Percentiles rank a stretch among this genome's conserved stretches.
Conservation (phyloP, 768 basidiomycete genomes). For the Pulveroboletus frians region DNA sequence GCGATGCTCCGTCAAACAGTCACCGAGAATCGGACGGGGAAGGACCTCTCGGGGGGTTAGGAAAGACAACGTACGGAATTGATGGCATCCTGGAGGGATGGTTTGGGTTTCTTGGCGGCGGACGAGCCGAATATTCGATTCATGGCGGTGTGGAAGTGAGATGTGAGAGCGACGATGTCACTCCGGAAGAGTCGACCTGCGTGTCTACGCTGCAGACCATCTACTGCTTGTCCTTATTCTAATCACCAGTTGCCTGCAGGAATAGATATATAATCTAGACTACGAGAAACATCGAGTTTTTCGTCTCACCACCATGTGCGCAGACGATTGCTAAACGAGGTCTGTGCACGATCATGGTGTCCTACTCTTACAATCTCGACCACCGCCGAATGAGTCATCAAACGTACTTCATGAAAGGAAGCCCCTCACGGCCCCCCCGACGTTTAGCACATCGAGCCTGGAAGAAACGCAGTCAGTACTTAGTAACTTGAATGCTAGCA, state of each 20-base stretch:
- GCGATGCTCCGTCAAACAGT: not conserved
- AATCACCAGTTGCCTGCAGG: no score
- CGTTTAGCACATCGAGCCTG: slow-evolving; percentile 81
- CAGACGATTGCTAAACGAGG: not conserved
- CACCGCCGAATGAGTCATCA: not conserved
- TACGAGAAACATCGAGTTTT: no score
- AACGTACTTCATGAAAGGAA: slow-evolving; percentile 55
- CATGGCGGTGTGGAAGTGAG: slow-evolving; percentile 39
- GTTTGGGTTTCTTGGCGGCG: slow-evolving; percentile 74
- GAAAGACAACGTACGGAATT: slow-evolving; percentile 51
- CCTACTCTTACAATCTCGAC: not conserved
- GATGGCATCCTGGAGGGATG: slow-evolving; percentile 90
- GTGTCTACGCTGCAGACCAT: no score
- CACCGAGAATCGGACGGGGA: not conserved
- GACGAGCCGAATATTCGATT: slow-evolving; percentile 83
- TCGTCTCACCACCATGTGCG: not conserved
- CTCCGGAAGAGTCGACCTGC: no score
- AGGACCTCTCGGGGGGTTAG: no score
- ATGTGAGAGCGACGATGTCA: not conserved
- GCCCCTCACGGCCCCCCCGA: slow-evolving; percentile 87
- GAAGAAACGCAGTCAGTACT: slow-evolving; percentile 11
- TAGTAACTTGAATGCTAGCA: not conserved
- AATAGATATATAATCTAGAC: no score
- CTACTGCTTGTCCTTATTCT: no score
- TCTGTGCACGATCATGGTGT: not conserved